phyloP scores from a whole-genome alignment of 768 basidiomycete genomes.

The Termitomyces sp. region DNA sequence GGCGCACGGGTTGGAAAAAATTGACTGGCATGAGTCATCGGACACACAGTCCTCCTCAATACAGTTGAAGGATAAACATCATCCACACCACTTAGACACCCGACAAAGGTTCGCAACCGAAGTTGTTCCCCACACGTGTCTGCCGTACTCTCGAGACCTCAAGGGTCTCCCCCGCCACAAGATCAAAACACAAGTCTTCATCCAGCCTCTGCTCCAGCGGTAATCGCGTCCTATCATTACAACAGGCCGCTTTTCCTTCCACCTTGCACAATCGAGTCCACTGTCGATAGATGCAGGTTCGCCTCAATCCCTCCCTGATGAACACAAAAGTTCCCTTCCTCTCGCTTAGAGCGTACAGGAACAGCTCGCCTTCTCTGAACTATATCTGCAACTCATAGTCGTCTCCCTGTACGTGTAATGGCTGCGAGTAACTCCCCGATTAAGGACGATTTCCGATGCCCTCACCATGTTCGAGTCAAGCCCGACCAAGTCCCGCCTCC shows the following conservation, averaged over 20 bases:
- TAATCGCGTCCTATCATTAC: slow-evolving; percentile 25
- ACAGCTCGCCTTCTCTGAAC: slow-evolving; percentile 28
- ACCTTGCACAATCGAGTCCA: slow-evolving; percentile 8
- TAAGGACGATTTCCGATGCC: slow-evolving; percentile 11
- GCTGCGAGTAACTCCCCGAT: slow-evolving; percentile 18
- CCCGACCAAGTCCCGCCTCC: slow-evolving; percentile 8
- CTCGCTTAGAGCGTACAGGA: slow-evolving; percentile 18
- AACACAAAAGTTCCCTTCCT: slow-evolving; percentile 12
- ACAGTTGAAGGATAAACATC: slow-evolving; percentile 3
- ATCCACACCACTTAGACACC: slow-evolving; percentile 7
- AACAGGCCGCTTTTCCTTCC: slow-evolving; percentile 24
- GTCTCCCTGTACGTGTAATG: slow-evolving; percentile 30
- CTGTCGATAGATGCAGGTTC: slow-evolving; percentile 6
- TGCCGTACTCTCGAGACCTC: slow-evolving; percentile 36
- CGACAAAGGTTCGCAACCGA: slow-evolving; percentile 11
- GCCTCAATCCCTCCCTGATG: slow-evolving; percentile 4
- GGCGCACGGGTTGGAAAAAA: slow-evolving; percentile 18
- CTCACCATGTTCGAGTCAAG: slow-evolving; percentile 19
- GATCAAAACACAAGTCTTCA: slow-evolving; percentile 27
- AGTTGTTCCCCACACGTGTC: slow-evolving; percentile 5
- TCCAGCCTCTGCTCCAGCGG: slow-evolving; percentile 31
- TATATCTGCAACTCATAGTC: slow-evolving; percentile 9
- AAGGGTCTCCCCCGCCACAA: slow-evolving; percentile 34
- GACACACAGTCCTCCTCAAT: slow-evolving; percentile 15
- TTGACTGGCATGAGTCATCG: slow-evolving; percentile 19